Conservation (phyloP, 1,284 basidiomycete genomes). For the Singerocomus inundabilis region DNA sequence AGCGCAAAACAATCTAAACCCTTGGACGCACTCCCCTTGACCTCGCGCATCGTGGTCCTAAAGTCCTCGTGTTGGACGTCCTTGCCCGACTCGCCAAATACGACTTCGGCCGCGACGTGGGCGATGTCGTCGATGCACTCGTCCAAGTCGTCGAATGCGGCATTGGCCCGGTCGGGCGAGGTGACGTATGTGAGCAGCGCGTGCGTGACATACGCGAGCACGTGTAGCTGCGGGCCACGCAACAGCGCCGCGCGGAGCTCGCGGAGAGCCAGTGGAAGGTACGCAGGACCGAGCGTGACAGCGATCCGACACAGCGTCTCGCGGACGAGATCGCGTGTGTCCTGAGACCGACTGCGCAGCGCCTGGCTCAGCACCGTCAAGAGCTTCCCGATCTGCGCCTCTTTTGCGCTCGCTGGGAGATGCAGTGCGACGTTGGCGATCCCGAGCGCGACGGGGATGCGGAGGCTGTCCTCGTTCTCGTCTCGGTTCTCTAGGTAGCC, state of each 20-base stretch:
- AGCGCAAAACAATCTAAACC: conserved; percentile 85
- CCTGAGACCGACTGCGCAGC: conserved; percentile 89
- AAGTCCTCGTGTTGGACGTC: conserved; percentile 89
- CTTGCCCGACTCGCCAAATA: conserved; percentile 93
- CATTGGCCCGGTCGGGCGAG: conserved; percentile 48
- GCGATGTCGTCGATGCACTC: conserved; percentile 77
- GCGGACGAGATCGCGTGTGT: conserved; percentile 86
- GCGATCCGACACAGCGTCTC: conserved; percentile 86
- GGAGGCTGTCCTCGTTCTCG: conserved; percentile 79
- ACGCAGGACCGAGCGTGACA: conserved; percentile 69
- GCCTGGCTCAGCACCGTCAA: conserved; percentile 87
- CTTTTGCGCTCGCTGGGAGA: conserved; percentile 70
- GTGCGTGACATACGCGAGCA: conserved; percentile 86
- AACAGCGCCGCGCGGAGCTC: conserved; percentile 83
- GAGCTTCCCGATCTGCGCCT: conserved; percentile 75
- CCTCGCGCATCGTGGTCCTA: conserved; percentile 93
- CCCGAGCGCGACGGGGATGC: conserved; percentile 88
- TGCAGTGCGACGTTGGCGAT: conserved; percentile 83
- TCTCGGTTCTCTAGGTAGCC: conserved; percentile 81
- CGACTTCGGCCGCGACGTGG: conserved; percentile 85
- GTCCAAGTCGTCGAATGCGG: conserved; percentile 66
- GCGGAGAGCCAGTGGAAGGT: conserved; percentile 72
- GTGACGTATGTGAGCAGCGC: conserved; percentile 82
- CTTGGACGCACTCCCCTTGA: conserved; percentile 73
- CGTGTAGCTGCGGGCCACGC: conserved; percentile 93